phyloP scores from a whole-genome alignment of 306 rosid species.

The peach (Prunus persica) region DNA sequence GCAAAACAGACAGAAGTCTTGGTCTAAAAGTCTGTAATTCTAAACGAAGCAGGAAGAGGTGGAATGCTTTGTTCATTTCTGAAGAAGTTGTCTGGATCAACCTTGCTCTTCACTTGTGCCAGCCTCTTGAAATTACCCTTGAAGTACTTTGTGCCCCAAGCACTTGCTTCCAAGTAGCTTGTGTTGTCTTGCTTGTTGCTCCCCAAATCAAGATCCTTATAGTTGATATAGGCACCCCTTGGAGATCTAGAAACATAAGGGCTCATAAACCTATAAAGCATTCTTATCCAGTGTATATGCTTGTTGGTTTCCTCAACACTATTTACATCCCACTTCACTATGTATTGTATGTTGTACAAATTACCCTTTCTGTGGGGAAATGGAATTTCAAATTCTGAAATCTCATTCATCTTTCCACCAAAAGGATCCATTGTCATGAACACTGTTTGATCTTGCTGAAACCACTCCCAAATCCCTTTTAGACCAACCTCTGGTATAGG shows the following conservation, averaged over 20 bases:
- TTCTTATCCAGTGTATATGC: conserved; percentile 42
- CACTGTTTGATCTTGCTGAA: conserved; percentile 33
- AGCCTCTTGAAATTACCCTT: conserved; percentile 40
- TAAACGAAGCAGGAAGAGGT: conserved; percentile 32
- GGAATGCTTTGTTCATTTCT: conserved; percentile 55
- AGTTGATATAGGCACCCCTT: conserved; percentile 57
- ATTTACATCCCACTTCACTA: conserved; percentile 44
- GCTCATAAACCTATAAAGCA: conserved; percentile 33
- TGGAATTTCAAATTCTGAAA: conserved; percentile 40
- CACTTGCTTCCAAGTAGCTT: conserved; percentile 26
- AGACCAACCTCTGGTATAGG: conserved; percentile 44
- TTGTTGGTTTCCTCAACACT: conserved; percentile 21
- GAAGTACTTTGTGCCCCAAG: conserved; percentile 51
- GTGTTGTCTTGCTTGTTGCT: conserved; percentile 24
- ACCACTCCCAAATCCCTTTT: conserved; percentile 43
- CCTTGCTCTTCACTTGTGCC: conserved; percentile 31
- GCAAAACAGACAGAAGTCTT: not conserved
- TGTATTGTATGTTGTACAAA: conserved; percentile 44
- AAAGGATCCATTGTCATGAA: conserved; percentile 50
- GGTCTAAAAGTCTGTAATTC: not conserved
- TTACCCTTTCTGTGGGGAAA: conserved; percentile 62
- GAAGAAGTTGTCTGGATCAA: conserved; percentile 48
- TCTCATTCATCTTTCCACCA: conserved; percentile 55
- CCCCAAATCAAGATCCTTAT: conserved; percentile 57
- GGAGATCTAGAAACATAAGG: conserved; percentile 53